Evolutionary conservation across 2,329 filamentous ascomycete species (phyloP), one percentile per base, ranked within the genome.

Genomic region (Ceratocystis alfenasii): DNA sequence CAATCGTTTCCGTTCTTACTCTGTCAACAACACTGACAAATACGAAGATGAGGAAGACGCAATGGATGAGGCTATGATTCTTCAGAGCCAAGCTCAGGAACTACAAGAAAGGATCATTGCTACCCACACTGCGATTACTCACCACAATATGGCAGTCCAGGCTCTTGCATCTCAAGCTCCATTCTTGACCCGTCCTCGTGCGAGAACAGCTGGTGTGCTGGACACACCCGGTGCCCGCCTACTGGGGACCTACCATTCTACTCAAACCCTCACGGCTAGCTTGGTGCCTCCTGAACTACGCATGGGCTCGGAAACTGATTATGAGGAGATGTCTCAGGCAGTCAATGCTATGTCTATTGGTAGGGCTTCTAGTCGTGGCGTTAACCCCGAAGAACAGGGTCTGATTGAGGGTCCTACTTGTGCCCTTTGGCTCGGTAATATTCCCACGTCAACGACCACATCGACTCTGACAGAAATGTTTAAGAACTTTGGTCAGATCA

Each of bases 21-120:
- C 94, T 0, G 94, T 99, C 70, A 99, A 99, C 75, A 95, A 95
- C 66, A 96, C 95, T 76, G 93, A 97, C 74, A 95, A 94, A 75
- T 97, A 97, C 72, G 92, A 89, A 1, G 90, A 95, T 71, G 87
- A 90, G 60, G 92, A 95, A 64, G 87, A 91, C 30, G 88, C 91
- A 68, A 90, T 88, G 68, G 86, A 82, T 46, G 80, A 80, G 25
- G 57, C 59, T 12, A 73, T 83, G 65, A 76, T 76, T 22, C 76
- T 83, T 57, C 82, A 85, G 67, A 80, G 73, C 68, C 80, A 84
- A 64, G 82, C 87, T 66, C 84, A 83, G 30, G 78, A 81, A 62
- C 76, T 86, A 45, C 83, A 86, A 69, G 82, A 84, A 70, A 82
- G 86, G 71, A 76, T 87, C 45, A 84, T 83, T 25, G 83, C 82